Evolutionary conservation across 2,329 filamentous ascomycete genomes (phyloP).

Genomic region (Hymenoscyphus repandus): DNA sequence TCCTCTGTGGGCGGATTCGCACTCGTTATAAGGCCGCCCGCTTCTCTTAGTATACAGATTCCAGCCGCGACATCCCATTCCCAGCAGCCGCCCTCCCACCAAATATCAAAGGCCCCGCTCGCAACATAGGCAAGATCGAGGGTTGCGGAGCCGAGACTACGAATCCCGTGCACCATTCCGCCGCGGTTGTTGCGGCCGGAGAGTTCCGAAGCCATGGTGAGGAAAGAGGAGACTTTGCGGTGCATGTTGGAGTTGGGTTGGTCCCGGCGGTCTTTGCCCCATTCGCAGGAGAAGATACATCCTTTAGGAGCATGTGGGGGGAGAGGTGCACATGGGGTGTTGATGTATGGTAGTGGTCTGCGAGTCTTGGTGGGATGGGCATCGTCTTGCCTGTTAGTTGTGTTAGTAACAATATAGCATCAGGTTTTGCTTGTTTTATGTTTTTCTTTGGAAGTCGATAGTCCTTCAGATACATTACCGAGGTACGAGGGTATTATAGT

Average conservation of each 20-base stretch:
- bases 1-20: constrained; percentile 66
- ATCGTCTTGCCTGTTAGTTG: constrained; percentile 17
- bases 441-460: no score
- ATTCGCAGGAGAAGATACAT: constrained; percentile 71
- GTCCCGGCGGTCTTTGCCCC: constrained; percentile 73
- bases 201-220: constrained; percentile 67
- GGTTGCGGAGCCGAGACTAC: constrained; percentile 67
- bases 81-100: constrained; percentile 81
- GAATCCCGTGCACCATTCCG: constrained; percentile 73
- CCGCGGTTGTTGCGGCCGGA: constrained; percentile 59
- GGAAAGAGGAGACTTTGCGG: constrained; percentile 68
- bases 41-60: constrained; percentile 66
- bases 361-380: constrained; percentile 36
- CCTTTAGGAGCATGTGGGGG: constrained; percentile 59
- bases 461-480: no score
- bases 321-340: constrained; percentile 56
- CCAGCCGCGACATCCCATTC: constrained; percentile 79
- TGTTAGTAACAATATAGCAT: background rate
- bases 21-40: constrained; percentile 68
- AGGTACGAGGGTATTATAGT: no score
- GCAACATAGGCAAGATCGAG: constrained; percentile 71
- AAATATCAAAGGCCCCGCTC: constrained; percentile 72
- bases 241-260: constrained; percentile 60
- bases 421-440: no score
- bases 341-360: constrained; percentile 60